phyloP scores from a whole-genome alignment of 768 basidiomycete genomes.

The Amanita jacksonii region DNA sequence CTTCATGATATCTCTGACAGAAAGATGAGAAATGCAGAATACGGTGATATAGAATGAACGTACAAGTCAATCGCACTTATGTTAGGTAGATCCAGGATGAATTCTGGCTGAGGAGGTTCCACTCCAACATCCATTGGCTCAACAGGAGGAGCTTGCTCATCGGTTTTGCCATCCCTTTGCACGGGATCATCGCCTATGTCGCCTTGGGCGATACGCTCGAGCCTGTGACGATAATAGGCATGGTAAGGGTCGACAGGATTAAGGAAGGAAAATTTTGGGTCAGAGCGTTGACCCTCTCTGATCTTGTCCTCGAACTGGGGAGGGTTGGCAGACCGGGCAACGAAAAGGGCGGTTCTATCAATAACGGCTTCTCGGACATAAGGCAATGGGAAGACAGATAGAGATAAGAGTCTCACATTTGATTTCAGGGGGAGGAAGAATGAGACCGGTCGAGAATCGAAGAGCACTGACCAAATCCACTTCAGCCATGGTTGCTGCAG shows the following conservation, averaged over 20 bases:
- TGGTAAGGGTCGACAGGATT: slow-evolving; percentile 97
- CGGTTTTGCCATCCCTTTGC: slow-evolving; percentile 34
- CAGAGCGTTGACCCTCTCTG: slow-evolving; percentile 89
- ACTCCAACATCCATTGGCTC: slow-evolving; percentile 54
- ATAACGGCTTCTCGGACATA: slow-evolving; percentile 59
- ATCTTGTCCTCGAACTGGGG: slow-evolving; percentile 94
- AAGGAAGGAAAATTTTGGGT: slow-evolving; percentile 98
- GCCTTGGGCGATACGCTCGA: slow-evolving; percentile 74
- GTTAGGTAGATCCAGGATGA: slow-evolving; percentile 78
- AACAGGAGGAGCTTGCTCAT: slow-evolving; percentile 21
- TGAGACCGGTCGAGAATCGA: slow-evolving; percentile 76
- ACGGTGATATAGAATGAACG: slow-evolving; percentile 33
- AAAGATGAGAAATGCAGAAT: background rate
- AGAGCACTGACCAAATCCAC: slow-evolving; percentile 18
- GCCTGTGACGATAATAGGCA: slow-evolving; percentile 92
- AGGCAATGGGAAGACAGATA: slow-evolving; percentile 6
- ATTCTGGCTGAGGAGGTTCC: slow-evolving; percentile 76
- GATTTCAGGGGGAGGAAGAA: slow-evolving; percentile 93
- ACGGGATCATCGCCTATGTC: slow-evolving; percentile 56
- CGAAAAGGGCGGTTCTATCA: slow-evolving; percentile 86
- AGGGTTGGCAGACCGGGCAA: slow-evolving; percentile 91
- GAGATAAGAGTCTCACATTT: slow-evolving; percentile 53
- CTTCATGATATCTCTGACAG: slow-evolving; percentile 82
- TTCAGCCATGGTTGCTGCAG: slow-evolving; percentile 36
- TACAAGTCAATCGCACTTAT: slow-evolving; percentile 87